Percentiles rank a stretch among this genome's conserved stretches.
Conservation (phyloP, 108 stramenopile genomes). For the Cyclotella sp. region DNA sequence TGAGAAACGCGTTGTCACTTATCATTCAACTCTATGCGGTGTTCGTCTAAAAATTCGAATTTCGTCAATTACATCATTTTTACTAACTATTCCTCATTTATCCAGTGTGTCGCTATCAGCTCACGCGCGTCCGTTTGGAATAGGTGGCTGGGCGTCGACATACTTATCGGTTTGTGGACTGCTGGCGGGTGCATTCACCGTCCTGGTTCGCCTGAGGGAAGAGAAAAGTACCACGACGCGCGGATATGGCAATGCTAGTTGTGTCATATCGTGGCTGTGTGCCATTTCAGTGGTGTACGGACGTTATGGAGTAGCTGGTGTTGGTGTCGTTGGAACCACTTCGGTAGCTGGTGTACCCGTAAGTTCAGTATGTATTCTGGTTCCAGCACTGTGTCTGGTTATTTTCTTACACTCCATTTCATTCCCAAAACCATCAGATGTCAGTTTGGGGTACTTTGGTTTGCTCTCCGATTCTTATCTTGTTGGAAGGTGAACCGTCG, state of each 20-base stretch:
- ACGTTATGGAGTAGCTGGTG: conserved; percentile 70
- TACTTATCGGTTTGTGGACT: conserved; percentile 67
- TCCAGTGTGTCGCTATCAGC: conserved; percentile 36
- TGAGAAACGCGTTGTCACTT: neutral
- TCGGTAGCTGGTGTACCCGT: conserved; percentile 66
- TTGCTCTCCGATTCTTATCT: conserved; percentile 64
- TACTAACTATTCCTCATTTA: neutral
- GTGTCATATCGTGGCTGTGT: conserved; percentile 61
- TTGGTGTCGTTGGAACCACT: conserved; percentile 68
- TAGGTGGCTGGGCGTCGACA: conserved; percentile 77
- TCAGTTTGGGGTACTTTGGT: conserved; percentile 72
- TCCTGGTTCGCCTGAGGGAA: conserved; percentile 54
- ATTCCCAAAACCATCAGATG: conserved; percentile 8
- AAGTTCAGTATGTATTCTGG: conserved; percentile 12
- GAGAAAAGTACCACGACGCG: conserved; percentile 62
- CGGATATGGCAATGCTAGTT: conserved; percentile 68
- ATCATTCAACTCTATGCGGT: no score
- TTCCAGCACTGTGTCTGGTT: neutral
- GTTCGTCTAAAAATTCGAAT: no score
- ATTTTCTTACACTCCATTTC: neutral
- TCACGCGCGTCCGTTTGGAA: conserved; percentile 65
- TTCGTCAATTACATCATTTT: no score
- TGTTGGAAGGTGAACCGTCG: conserved; percentile 73
- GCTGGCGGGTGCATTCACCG: conserved; percentile 52
- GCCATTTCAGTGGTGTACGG: conserved; percentile 67